Conservation (phyloP, 495 filamentous ascomycete species). For the Xanthoparmelia taractica region DNA sequence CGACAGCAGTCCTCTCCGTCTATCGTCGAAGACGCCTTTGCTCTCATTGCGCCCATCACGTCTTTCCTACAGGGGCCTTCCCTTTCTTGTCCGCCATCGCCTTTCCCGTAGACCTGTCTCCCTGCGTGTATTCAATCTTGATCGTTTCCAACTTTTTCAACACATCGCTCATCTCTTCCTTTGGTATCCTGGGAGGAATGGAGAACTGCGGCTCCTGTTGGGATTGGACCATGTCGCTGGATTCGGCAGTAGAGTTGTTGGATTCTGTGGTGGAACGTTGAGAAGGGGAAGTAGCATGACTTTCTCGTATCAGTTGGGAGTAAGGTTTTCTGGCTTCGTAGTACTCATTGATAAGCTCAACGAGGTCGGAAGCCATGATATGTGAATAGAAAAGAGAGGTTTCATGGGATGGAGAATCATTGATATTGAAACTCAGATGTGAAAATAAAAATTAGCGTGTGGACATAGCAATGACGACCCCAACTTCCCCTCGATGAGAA, state of each 20-base stretch:
- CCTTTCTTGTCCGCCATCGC: neutral
- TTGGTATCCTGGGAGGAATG: neutral
- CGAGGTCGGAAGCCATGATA: neutral
- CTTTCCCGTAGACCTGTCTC: neutral
- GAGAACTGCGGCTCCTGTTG: neutral
- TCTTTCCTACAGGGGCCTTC: neutral
- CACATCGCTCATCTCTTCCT: neutral
- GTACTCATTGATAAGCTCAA: constrained; percentile 7
- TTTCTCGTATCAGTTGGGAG: neutral
- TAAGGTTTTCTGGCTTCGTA: constrained; percentile 8
- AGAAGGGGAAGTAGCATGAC: neutral
- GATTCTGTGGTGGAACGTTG: neutral
- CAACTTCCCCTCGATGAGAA: neutral
- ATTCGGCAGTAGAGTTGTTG: neutral
- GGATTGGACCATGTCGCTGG: neutral
- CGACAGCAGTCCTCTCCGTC: neutral
- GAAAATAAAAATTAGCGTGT: neutral
- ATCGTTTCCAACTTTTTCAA: neutral
- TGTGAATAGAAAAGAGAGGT: neutral
- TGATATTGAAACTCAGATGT: neutral
- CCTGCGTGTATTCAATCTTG: neutral
- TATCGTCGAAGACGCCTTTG: neutral
- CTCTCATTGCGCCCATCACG: neutral
- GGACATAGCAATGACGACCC: neutral
- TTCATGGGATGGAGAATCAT: neutral